These are phyloP conservation scores for Gloeophyllum trabeum DNA, from an alignment of 768 basidiomycete species.

Conservation along the genomic window DNA sequence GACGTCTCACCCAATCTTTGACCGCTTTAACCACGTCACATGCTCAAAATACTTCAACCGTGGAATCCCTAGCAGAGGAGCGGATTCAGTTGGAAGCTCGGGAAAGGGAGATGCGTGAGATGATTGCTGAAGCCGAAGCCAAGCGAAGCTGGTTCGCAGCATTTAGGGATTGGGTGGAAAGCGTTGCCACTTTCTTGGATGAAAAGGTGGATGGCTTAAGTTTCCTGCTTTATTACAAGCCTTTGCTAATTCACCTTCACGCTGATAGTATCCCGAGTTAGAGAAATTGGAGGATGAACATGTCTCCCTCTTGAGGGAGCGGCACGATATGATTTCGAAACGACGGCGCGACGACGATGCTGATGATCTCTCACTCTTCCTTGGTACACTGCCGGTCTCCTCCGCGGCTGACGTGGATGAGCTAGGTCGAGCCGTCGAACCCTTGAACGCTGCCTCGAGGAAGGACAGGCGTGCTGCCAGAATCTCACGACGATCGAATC, in stretches of 20 bases:
- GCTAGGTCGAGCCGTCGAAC: constrained; percentile 39
- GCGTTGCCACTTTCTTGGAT: constrained; percentile 76
- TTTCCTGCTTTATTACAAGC: constrained; percentile 5
- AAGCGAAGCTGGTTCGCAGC: constrained; percentile 76
- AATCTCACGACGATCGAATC: constrained; percentile 41
- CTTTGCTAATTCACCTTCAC: not conserved
- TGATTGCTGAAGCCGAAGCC: constrained; percentile 63
- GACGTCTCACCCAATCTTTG: constrained; percentile 49
- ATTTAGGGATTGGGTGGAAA: constrained; percentile 75
- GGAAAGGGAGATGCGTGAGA: constrained; percentile 62
- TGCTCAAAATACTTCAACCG: constrained; percentile 41
- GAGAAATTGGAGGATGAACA: constrained; percentile 74
- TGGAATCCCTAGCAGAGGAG: constrained; percentile 50
- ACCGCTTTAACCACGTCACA: constrained; percentile 58
- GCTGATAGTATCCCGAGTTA: constrained; percentile 55
- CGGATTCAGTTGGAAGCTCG: constrained; percentile 50
- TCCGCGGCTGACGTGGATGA: constrained; percentile 46
- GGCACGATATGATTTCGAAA: constrained; percentile 51
- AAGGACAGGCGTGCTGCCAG: constrained; percentile 43
- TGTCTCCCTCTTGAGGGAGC: constrained; percentile 62
- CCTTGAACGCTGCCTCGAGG: constrained; percentile 33
- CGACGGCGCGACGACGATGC: constrained; percentile 70
- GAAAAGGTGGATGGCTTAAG: too few species aligned
- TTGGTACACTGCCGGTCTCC: constrained; percentile 36
- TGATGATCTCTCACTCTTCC: constrained; percentile 66